phyloP scores from a whole-genome alignment of 306 rosid genomes.

The Prunus dulcis region DNA sequence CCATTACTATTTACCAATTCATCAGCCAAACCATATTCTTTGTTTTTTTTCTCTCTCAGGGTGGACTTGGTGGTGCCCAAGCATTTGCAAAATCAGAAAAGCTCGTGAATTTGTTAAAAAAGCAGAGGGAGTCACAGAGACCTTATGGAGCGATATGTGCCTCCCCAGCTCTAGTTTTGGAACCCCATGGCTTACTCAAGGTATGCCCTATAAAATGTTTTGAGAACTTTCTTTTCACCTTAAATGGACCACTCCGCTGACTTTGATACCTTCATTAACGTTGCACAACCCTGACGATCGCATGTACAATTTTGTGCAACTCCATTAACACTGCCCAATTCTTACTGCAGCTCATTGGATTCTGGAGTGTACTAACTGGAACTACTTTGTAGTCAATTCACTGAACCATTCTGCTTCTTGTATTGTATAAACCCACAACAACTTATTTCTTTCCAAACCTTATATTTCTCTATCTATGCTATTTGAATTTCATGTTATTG shows the following conservation, averaged over 20 bases:
- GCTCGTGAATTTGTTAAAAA: constrained; percentile 63
- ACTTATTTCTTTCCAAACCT: neutral
- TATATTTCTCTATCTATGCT: neutral
- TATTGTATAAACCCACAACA: neutral
- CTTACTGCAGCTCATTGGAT: neutral
- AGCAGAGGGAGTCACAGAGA: constrained; percentile 65
- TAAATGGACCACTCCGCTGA: neutral
- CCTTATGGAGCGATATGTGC: constrained; percentile 96
- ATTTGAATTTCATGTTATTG: neutral
- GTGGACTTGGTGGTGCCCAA: constrained; percentile 96
- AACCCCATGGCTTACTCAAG: constrained; percentile 90
- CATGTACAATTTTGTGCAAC: neutral
- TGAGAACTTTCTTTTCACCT: neutral
- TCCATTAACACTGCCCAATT: neutral
- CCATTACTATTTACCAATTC: neutral
- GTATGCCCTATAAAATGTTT: constrained; percentile 26
- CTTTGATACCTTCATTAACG: neutral
- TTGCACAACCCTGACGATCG: neutral
- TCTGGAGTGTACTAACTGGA: neutral
- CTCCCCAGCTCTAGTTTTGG: constrained; percentile 86
- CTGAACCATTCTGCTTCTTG: neutral
- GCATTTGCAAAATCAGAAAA: constrained; percentile 76
- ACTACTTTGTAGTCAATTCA: neutral
- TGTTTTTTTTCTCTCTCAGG: constrained; percentile 42
- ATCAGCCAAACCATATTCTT: constrained; percentile 18